Percentiles rank a stretch among this genome's conserved stretches.
These are phyloP conservation scores for Rhododendron simsii DNA, from an alignment of 148 eudicot species.

Conservation along the genomic window DNA sequence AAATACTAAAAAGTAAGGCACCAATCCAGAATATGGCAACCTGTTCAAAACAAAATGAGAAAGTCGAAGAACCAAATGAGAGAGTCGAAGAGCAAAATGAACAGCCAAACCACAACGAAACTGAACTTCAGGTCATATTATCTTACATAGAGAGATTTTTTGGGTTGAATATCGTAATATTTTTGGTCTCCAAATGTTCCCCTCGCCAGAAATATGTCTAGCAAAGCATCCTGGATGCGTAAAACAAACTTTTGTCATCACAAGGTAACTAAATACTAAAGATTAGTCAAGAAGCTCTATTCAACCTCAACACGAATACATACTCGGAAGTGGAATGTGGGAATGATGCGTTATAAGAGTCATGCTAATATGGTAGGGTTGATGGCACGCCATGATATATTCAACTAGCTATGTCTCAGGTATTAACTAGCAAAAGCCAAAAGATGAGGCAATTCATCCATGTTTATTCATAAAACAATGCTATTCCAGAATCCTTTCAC, in stretches of 20 bases:
- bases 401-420: neutral
- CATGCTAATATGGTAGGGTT: neutral
- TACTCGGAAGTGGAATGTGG: neutral
- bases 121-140: neutral
- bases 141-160: conserved; percentile 48
- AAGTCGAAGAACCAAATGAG: neutral
- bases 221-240: conserved; percentile 7
- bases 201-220: conserved; percentile 35
- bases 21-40: conserved; percentile 34
- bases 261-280: neutral
- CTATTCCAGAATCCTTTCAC: neutral
- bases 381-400: neutral
- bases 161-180: conserved; percentile 39
- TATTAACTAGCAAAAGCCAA: neutral
- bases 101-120: neutral
- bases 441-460: neutral
- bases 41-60: conserved; percentile 20
- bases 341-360: neutral
- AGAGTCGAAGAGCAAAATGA: neutral
- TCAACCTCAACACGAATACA: neutral
- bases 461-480: neutral
- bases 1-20: conserved; percentile 19
- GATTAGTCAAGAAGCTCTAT: neutral
- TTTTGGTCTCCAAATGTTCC: conserved; percentile 45
- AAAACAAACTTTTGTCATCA: neutral